Conservation (phyloP, 345 rosid species). For the Salix brachista region DNA sequence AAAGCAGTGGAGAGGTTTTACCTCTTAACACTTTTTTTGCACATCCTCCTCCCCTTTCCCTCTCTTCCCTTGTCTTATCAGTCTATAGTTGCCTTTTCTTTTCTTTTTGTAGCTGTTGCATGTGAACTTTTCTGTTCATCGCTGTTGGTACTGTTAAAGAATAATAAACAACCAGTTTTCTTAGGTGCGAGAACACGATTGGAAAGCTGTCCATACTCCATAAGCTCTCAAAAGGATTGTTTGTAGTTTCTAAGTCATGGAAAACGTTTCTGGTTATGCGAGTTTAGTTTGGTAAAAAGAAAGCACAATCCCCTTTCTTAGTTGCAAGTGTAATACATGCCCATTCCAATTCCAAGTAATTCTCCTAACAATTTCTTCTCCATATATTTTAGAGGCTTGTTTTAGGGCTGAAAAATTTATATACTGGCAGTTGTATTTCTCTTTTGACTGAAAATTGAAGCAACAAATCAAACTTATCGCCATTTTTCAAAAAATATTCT, state of each 20-base stretch:
- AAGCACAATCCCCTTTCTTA: not conserved
- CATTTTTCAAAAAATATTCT: too few relatives aligned
- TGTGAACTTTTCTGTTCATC: not conserved
- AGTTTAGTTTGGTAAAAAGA: not conserved
- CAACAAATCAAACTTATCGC: not conserved
- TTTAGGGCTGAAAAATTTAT: not conserved
- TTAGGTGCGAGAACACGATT: not conserved
- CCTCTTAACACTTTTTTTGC: not conserved
- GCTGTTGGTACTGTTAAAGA: not conserved
- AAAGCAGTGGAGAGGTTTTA: conserved; percentile 80
- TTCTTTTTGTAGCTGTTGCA: not conserved
- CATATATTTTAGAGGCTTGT: not conserved
- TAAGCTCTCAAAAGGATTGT: not conserved
- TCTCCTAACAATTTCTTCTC: not conserved
- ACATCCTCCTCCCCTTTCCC: not conserved
- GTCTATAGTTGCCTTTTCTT: not conserved
- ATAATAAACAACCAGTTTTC: not conserved
- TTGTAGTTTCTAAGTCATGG: not conserved
- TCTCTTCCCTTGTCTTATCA: not conserved
- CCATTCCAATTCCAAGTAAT: not conserved
- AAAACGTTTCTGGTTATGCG: not conserved
- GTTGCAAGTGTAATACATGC: not conserved
- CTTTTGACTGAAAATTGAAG: not conserved
- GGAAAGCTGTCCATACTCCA: not conserved
- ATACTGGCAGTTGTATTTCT: not conserved